phyloP scores from a whole-genome alignment of 225 moss, liverwort and hornwort species.

The Rhytidiadelphus loreus region DNA sequence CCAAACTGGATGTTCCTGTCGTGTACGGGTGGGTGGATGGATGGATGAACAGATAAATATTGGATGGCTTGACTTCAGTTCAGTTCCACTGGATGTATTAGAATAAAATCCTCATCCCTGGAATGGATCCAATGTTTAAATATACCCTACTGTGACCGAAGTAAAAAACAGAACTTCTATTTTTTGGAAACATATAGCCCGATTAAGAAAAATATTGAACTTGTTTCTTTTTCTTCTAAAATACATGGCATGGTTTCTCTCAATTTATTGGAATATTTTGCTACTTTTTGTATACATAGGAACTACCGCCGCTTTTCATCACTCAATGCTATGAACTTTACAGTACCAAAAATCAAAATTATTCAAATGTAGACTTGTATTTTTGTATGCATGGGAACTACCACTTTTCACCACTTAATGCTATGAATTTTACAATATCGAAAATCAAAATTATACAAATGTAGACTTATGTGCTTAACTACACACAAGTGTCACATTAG shows the following conservation, averaged over 20 bases:
- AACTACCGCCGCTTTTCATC: no score
- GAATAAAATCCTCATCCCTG: not conserved
- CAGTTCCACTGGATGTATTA: not conserved
- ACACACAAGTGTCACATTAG: not conserved
- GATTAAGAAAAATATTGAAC: not conserved
- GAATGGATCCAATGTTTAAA: not conserved
- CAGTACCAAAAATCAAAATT: no score
- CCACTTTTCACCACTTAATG: not conserved
- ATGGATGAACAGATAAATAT: not conserved
- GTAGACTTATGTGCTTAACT: not conserved
- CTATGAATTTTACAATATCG: fast-evolving
- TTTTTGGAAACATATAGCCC: no score
- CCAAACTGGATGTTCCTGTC: no score
- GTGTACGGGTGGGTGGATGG: not conserved
- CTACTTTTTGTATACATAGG: not conserved
- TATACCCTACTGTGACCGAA: not conserved
- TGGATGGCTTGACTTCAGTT: not conserved
- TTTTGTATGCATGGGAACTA: no score
- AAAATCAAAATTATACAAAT: not conserved
- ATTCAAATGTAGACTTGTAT: no score
- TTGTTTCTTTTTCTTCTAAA: not conserved
- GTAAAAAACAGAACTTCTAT: not conserved
- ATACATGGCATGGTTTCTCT: not conserved
- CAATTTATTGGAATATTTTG: not conserved
- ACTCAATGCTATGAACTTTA: no score